phyloP scores from a whole-genome alignment of 177 flowering plant species.

The Tripterygium wilfordii region DNA sequence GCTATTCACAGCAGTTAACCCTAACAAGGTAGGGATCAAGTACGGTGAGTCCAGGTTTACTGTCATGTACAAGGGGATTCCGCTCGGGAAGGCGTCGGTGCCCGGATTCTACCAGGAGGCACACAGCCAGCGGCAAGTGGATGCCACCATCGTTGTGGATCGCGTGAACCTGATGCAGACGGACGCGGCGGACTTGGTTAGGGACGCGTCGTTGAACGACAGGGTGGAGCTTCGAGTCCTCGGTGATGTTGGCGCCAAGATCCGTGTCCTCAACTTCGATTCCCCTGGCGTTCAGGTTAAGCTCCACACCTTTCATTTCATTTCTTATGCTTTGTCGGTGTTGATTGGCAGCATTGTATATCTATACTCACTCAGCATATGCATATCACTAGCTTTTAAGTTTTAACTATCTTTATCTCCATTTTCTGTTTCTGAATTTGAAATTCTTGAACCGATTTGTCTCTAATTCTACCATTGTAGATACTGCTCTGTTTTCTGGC shows the following conservation, averaged over 20 bases:
- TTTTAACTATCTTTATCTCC: no score
- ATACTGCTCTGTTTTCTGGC: no score
- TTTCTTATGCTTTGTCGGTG: no score
- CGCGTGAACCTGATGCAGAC: slow-evolving; percentile 62
- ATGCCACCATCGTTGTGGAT: slow-evolving; percentile 64
- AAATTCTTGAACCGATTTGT: no score
- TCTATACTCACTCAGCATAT: no score
- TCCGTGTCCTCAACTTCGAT: slow-evolving; percentile 70
- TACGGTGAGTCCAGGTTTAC: slow-evolving; percentile 79
- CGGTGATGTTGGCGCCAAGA: slow-evolving; percentile 91
- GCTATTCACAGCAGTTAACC: slow-evolving; percentile 79
- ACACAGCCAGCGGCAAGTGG: slow-evolving; percentile 58
- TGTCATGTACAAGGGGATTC: slow-evolving; percentile 89
- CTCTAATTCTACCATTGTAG: no score
- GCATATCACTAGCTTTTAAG: no score
- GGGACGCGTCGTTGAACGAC: slow-evolving; percentile 79
- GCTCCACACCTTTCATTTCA: no score
- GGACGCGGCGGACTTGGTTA: slow-evolving; percentile 67
- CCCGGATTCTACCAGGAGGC: slow-evolving; percentile 87
- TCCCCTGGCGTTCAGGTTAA: slow-evolving; percentile 85
- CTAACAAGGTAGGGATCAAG: slow-evolving; percentile 92
- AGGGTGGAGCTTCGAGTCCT: slow-evolving; percentile 76
- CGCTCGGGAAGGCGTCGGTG: slow-evolving; percentile 70
- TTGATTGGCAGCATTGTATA: no score
- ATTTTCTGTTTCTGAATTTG: background rate